Evolutionary conservation across 495 filamentous ascomycete genomes (phyloP), one percentile per base, ranked within the genome.

Genomic region (Jackrogersella minutella): DNA sequence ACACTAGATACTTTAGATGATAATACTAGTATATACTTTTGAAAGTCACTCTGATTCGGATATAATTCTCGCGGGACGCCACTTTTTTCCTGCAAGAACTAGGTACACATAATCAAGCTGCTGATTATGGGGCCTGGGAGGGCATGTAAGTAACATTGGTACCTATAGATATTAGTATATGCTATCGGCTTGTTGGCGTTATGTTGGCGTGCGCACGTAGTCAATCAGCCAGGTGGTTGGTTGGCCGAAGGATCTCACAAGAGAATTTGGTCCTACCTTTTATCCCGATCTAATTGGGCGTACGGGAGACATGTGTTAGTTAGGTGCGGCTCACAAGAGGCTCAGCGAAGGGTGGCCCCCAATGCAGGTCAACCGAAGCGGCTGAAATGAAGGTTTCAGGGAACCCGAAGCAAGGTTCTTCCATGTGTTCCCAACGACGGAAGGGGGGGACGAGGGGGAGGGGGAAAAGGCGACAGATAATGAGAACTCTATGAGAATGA

Each of bases 321-420:
- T 70, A 70, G 67, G 67, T 74, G 72, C 72, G 72, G 72, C 72
- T 74, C 70, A 58, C 47, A 71, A 52, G 71, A 68, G 72, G 72
- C 72, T 74, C 69, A 72, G 67, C 61, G 63, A 64, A n/a, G n/a
- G 55, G 58, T 62, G 61, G 60, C 60, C 64, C 37, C 56, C 61
- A 61, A 69, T 66, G 69, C 64, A 69, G 65, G 57, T 70, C 63
- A 62, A 65, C 69, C 65, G 72, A 62, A 66, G 72, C 63, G 69
- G 69, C 69, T 74, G 51, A 72, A n/a, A 74, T 68, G 40, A 61
- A 64, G 60, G 66, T 63, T 67, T 65, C 68, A 64, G 28, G 66
- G 55, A 64, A 69, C 30, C 54, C 36, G 59, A 65, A 62, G 67
- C 67, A 66, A 58, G 67, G 58, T 62, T 52, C 44, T 59, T 58